These are phyloP conservation scores for Takashimella tepidaria DNA, from an alignment of 1,284 basidiomycete genomes.

Conservation along the genomic window DNA sequence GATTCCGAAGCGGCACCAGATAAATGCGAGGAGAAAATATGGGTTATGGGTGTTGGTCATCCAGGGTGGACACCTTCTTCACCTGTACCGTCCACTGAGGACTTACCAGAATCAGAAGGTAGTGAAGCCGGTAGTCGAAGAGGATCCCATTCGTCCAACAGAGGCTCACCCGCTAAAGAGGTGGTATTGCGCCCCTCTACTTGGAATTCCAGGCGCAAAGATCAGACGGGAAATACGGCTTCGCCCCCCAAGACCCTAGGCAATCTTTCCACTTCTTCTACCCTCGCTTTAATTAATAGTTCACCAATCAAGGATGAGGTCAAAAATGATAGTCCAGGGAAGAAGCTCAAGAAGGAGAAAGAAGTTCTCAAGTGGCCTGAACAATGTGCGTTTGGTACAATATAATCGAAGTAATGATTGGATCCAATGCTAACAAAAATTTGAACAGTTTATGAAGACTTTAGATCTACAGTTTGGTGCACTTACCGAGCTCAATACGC, in stretches of 20 bases:
- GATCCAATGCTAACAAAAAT: background rate
- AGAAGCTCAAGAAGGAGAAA: slow-evolving; percentile 28
- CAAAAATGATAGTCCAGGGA: background rate
- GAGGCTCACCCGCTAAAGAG: slow-evolving; percentile 43
- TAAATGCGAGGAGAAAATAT: slow-evolving; percentile 70
- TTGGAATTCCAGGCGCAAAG: background rate
- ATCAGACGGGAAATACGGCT: background rate
- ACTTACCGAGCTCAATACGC: slow-evolving; percentile 87
- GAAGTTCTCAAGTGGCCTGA: slow-evolving; percentile 44
- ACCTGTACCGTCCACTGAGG: background rate
- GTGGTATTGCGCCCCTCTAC: background rate
- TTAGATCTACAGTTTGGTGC: slow-evolving; percentile 79
- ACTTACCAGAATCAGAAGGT: slow-evolving; percentile 7
- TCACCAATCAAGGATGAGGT: slow-evolving; percentile 14
- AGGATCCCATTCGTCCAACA: slow-evolving; percentile 51
- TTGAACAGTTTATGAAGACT: slow-evolving; percentile 78
- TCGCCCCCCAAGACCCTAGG: slow-evolving; percentile 8
- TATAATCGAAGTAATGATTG: background rate
- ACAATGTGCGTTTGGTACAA: slow-evolving; percentile 43
- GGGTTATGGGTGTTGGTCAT: slow-evolving; percentile 75
- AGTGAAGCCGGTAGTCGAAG: slow-evolving; percentile 31
- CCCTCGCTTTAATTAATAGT: background rate
- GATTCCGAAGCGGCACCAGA: slow-evolving; percentile 75
- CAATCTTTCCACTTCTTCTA: background rate
- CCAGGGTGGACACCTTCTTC: slow-evolving; percentile 48